These are phyloP conservation scores for Inga leiocalycina DNA, from an alignment of 306 rosid genomes.

Conservation along the genomic window DNA sequence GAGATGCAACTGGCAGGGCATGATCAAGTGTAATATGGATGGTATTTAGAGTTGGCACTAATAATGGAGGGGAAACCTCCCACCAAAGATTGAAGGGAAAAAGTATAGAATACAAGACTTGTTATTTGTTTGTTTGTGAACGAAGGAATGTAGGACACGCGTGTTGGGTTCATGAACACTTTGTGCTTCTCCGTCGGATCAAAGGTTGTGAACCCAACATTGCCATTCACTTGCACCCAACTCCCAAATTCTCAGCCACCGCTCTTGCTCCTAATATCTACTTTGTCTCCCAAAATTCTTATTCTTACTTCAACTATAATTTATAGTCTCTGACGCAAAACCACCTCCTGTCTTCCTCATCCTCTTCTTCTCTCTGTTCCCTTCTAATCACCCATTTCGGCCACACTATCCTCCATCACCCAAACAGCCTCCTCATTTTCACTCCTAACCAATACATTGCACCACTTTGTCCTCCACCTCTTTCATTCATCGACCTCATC, in stretches of 20 bases:
- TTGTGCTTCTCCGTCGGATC: background rate
- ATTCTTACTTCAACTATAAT: background rate
- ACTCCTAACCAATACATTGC: background rate
- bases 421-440: background rate
- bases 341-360: slow-evolving; percentile 16
- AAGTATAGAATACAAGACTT: background rate
- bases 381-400: slow-evolving; percentile 15
- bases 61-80: background rate
- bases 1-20: no score
- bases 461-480: background rate
- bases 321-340: slow-evolving; percentile 9
- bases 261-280: slow-evolving; percentile 8
- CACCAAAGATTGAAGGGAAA: background rate
- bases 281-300: slow-evolving; percentile 36
- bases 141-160: slow-evolving; percentile 2
- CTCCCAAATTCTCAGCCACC: slow-evolving; percentile 28
- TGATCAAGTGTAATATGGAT: background rate
- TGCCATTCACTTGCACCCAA: slow-evolving; percentile 25
- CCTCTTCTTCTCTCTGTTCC: slow-evolving; percentile 18
- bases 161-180: slow-evolving; percentile 43
- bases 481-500: background rate
- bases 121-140: slow-evolving; percentile 30
- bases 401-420: background rate
- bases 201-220: slow-evolving; percentile 2
- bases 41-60: background rate